Evolutionary conservation across 352 stramenopile genomes (phyloP).

Genomic region (Phytophthora pseudosyringae): DNA sequence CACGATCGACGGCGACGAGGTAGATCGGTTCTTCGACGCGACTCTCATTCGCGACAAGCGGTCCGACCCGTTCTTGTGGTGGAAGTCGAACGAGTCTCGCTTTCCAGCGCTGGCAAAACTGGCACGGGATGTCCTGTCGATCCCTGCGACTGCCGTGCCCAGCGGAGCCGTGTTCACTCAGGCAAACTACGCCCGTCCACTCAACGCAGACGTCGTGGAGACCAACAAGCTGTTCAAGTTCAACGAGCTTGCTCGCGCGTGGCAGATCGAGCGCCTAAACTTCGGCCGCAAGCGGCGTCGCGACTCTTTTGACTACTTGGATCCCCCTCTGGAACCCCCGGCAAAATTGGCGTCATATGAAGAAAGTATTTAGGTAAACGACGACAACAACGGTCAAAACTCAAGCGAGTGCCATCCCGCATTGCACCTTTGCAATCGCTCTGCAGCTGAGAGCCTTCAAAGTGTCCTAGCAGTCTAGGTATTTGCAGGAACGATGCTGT

Average conservation of each 20-base stretch:
- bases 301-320: conserved; percentile 81
- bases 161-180: conserved; percentile 79
- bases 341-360: conserved; percentile 79
- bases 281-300: conserved; percentile 77
- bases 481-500: too few relatives aligned
- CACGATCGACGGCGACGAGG: conserved; percentile 77
- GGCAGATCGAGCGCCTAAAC: conserved; percentile 81
- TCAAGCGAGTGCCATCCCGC: conserved; percentile 19
- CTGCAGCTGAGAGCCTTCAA: too few relatives aligned
- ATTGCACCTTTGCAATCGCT: conserved; percentile 1
- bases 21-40: conserved; percentile 85
- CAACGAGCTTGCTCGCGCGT: conserved; percentile 70
- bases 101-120: conserved; percentile 78
- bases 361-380: conserved; percentile 87
- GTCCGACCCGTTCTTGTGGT: conserved; percentile 83
- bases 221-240: conserved; percentile 84
- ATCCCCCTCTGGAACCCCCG: conserved; percentile 59
- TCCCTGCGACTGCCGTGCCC: conserved; percentile 69
- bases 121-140: conserved; percentile 76
- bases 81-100: conserved; percentile 84
- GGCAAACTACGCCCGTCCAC: conserved; percentile 59
- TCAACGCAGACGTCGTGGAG: conserved; percentile 66
- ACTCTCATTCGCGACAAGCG: conserved; percentile 83
- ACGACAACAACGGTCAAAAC: conserved; percentile 42
- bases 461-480: neutral